Evolutionary conservation across 139 green algal genomes (phyloP).

Genomic region (Haematococcus sp.): DNA sequence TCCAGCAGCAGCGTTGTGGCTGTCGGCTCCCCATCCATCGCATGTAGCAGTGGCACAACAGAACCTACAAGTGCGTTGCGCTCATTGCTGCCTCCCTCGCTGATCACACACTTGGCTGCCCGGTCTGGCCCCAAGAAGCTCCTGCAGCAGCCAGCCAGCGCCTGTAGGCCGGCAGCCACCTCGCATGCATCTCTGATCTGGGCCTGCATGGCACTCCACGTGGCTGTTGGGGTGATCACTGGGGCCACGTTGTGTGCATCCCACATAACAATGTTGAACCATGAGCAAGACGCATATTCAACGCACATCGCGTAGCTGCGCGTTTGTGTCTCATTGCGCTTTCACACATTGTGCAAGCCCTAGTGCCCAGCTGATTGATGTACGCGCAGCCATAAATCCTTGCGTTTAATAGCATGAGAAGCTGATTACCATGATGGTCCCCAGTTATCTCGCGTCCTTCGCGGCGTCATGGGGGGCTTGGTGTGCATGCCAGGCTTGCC

Average conservation of each 20-base stretch:
- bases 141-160: not conserved
- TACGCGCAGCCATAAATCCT: too few relatives aligned
- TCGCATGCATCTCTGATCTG: too few relatives aligned
- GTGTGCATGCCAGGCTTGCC: conserved; percentile 5
- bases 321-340: too few relatives aligned
- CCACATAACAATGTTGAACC: not conserved
- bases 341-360: too few relatives aligned
- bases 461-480: not conserved
- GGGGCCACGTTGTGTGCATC: not conserved
- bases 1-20: conserved; percentile 7
- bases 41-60: not conserved
- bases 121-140: conserved; percentile 19
- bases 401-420: too few relatives aligned
- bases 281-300: too few relatives aligned
- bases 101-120: conserved; percentile 15
- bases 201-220: too few relatives aligned
- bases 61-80: not conserved
- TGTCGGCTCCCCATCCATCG: conserved; percentile 2
- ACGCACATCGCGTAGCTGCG: too few relatives aligned
- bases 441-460: not conserved
- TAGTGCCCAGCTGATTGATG: too few relatives aligned
- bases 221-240: not conserved
- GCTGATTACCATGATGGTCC: not conserved
- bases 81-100: not conserved
- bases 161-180: conserved; percentile 7